phyloP scores from a whole-genome alignment of 371 early-diverging fungal genomes.

The Haplosporangium sp. region DNA sequence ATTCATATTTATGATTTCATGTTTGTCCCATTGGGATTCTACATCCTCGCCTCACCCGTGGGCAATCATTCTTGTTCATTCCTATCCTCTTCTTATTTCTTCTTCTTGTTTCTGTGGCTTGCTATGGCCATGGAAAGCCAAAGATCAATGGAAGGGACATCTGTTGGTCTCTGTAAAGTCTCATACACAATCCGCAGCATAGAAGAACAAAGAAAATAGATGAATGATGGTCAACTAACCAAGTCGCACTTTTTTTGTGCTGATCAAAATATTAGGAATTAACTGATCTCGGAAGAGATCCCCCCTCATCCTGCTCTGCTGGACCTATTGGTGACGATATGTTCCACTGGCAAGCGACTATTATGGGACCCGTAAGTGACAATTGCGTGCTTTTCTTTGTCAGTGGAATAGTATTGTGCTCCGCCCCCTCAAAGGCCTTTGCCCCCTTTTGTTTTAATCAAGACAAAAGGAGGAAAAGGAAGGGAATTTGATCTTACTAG shows the following conservation, averaged over 20 bases:
- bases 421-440: background rate
- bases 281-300: constrained; percentile 95
- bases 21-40: background rate
- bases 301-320: constrained; percentile 94
- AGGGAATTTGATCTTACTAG: too few species aligned
- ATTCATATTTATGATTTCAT: background rate
- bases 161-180: constrained; percentile 1
- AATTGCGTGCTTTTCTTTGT: constrained; percentile 2
- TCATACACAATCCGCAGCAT: too few species aligned
- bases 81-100: background rate
- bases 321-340: constrained; percentile 92
- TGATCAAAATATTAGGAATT: constrained; percentile 77
- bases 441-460: background rate
- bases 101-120: constrained; percentile 16
- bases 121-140: constrained; percentile 17
- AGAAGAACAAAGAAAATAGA: background rate
- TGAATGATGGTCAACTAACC: background rate
- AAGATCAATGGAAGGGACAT: constrained; percentile 26
- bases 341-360: constrained; percentile 96
- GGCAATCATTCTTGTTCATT: constrained; percentile 6
- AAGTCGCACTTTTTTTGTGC: constrained; percentile 1
- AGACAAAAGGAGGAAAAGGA: background rate
- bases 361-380: constrained; percentile 92
- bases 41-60: constrained; percentile 4
- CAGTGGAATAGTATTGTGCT: background rate